phyloP scores from a whole-genome alignment of 1,284 basidiomycete genomes.

The Ganoderma leucocontextum region DNA sequence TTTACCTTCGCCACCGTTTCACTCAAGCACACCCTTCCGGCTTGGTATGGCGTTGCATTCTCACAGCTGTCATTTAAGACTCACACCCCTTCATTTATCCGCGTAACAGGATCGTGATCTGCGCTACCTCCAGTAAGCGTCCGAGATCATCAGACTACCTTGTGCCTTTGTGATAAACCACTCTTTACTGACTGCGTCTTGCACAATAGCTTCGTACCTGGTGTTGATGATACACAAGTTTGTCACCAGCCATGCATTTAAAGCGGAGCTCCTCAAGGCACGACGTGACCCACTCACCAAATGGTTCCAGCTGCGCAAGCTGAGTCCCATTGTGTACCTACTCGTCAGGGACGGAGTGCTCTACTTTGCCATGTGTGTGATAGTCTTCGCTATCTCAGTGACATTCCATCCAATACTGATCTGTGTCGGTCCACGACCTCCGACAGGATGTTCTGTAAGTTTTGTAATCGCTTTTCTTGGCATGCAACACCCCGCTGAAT shows the following conservation, averaged over 20 bases:
- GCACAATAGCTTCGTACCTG: neutral
- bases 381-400: neutral
- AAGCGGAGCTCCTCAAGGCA: slow-evolving; percentile 1
- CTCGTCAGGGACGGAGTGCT: slow-evolving; percentile 1
- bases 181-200: neutral
- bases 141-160: neutral
- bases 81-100: neutral
- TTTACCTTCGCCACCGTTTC: slow-evolving; percentile 1
- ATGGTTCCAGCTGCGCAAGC: slow-evolving; percentile 4
- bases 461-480: neutral
- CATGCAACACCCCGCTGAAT: neutral
- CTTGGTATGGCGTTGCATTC: neutral
- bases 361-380: slow-evolving; percentile 3
- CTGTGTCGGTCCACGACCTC: neutral
- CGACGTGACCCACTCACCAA: neutral
- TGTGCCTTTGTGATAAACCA: neutral
- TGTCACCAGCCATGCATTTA: slow-evolving; percentile 5
- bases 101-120: slow-evolving; percentile 3
- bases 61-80: neutral
- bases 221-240: slow-evolving; percentile 5
- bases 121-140: neutral
- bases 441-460: slow-evolving; percentile 7
- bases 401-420: neutral
- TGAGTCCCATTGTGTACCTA: neutral
- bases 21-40: slow-evolving; percentile 6